Base-by-base conservation (phyloP, 1,139 yeast genomes). In the Taiozyma sp. region DNA sequence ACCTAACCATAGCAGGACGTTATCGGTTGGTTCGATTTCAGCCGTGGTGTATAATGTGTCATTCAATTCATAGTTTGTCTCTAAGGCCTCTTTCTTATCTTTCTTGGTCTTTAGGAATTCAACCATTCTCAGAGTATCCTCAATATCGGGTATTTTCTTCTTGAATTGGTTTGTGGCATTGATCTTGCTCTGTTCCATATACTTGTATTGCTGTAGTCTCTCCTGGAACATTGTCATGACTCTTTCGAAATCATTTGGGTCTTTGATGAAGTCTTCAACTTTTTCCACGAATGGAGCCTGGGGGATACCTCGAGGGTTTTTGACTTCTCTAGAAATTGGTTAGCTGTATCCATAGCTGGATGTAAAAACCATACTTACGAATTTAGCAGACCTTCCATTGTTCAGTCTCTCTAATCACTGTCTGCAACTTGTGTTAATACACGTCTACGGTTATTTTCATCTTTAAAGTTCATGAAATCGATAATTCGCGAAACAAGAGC, bases 241-340 rank as follows among this genome's bases (percentile, higher is more conserved):
- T 42, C 75, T 67, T 51, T 87, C 90, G 53, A 87, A 90, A 60
- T 88, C 93, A 48, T 79, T 87, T 5, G 81, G 77, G 60, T 80
- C 75, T 62, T 79, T 81, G 59, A 90, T 79, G 59, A 83, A 80
- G 52, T 81, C 84, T 53, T 83, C 95, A 21, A 93, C 95, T 54
- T 82, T 81, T 56, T 88, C 96, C 53, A 95, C 84, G 67, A 95
- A 93, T 29, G 96, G 97, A 1, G 99, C 99, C 63, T 88, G 88
- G 11, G 99, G 99, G 52, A 93, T 93, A 1, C 99, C 99, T 57
- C 98, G 77, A 24, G 97, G 93, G 62, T 91, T 91, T 53, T 60
- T 59, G n/a, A 54, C 53, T 22, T 56, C 53, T 3, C 59, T 56
- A 30, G 28, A 4, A 16, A 1, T 10, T 19, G 5, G 24, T 37